These are phyloP conservation scores for Pythium diclinum DNA, from an alignment of 352 stramenopile genomes.

Conservation along the genomic window DNA sequence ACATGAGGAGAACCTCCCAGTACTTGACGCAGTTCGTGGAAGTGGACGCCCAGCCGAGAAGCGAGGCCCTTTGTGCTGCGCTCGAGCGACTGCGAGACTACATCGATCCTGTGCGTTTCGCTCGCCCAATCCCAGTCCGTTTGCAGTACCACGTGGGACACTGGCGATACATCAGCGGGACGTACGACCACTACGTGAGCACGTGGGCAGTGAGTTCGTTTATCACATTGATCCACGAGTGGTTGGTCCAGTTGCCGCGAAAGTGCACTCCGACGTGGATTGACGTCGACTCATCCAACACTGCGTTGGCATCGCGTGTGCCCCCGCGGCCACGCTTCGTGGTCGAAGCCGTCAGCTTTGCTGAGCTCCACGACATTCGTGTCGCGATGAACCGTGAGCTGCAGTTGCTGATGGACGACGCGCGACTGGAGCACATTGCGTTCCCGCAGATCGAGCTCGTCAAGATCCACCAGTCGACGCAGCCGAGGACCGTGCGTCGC, in stretches of 20 bases:
- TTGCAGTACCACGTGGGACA: neutral
- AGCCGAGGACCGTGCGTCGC: neutral
- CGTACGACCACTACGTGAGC: neutral
- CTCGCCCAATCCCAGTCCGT: neutral
- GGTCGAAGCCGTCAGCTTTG: neutral
- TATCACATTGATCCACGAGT: neutral
- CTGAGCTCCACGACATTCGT: neutral
- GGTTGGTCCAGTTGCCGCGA: neutral
- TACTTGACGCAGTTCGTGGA: neutral
- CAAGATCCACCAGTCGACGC: neutral
- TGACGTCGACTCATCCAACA: neutral
- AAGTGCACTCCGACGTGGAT: neutral
- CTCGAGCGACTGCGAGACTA: neutral
- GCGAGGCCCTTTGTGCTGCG: neutral
- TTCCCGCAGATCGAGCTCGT: neutral
- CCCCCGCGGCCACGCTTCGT: neutral
- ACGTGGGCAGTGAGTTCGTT: neutral
- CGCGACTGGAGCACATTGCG: neutral
- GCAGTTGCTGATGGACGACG: neutral
- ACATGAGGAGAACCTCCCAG: neutral
- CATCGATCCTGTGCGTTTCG: neutral
- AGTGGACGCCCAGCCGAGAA: neutral
- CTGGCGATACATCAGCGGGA: neutral
- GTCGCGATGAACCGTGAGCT: neutral
- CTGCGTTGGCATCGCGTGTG: neutral